Conservation (phyloP, 2,329 filamentous ascomycete genomes). For the Paecilomyces dactylethromorphus region DNA sequence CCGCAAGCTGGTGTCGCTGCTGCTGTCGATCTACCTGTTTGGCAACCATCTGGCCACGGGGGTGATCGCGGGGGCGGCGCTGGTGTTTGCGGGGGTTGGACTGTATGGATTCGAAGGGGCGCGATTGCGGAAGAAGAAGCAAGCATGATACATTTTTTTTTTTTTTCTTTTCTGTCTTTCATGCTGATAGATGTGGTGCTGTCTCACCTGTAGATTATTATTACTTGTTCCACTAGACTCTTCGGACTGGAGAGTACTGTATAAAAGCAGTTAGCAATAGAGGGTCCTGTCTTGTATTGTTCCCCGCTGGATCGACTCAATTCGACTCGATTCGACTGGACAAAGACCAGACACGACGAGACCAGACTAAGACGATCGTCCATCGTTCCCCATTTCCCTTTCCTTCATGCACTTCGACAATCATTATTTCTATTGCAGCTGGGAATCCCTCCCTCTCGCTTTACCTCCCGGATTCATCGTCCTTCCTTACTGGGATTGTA, state of each 20-base stretch:
- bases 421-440: too few relatives aligned
- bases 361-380: too few relatives aligned
- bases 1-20: conserved; percentile 81
- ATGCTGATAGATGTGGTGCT: too few relatives aligned
- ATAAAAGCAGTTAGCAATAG: background rate
- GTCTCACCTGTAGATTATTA: too few relatives aligned
- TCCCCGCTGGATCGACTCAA: too few relatives aligned
- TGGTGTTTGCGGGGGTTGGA: conserved; percentile 88
- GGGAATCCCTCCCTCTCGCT: too few relatives aligned
- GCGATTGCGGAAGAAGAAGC: conserved; percentile 19
- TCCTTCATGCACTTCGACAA: too few relatives aligned
- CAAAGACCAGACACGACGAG: too few relatives aligned
- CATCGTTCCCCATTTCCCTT: too few relatives aligned
- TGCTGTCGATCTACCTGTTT: conserved; percentile 90
- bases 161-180: background rate
- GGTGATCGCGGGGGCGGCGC: conserved; percentile 70
- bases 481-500: too few relatives aligned
- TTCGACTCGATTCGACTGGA: too few relatives aligned
- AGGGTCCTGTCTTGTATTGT: background rate
- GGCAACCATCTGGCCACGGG: conserved; percentile 72
- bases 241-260: background rate
- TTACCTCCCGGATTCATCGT: too few relatives aligned
- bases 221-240: background rate
- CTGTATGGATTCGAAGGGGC: conserved; percentile 72
- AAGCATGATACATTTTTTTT: background rate